Conservation (phyloP, 305 asterid genomes). For the Fraxinus sp. region DNA sequence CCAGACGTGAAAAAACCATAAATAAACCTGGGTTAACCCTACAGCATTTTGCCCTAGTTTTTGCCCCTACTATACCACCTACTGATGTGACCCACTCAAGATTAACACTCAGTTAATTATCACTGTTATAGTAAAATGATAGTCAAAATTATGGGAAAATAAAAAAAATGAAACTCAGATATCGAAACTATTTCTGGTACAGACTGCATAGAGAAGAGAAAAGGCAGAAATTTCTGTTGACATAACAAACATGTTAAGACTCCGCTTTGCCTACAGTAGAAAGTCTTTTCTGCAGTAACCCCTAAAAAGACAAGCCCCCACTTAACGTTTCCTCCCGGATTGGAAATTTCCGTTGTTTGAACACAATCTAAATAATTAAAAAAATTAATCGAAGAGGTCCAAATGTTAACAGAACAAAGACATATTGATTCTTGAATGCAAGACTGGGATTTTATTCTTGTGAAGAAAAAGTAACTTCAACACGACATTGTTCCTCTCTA, state of each 20-base stretch:
- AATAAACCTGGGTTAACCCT: slow-evolving; percentile 36
- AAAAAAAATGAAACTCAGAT: slow-evolving; percentile 31
- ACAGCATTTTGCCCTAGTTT: slow-evolving; percentile 32
- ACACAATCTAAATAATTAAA: neutral
- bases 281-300: slow-evolving; percentile 26
- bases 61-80: slow-evolving; percentile 49
- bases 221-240: slow-evolving; percentile 10
- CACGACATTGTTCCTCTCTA: neutral
- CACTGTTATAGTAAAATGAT: slow-evolving; percentile 18
- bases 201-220: neutral
- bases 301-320: slow-evolving; percentile 43
- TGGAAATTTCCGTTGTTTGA: neutral
- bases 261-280: slow-evolving; percentile 36
- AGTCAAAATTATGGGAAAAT: slow-evolving; percentile 19
- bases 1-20: slow-evolving; percentile 39
- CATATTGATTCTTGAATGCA: neutral
- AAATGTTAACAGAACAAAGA: neutral
- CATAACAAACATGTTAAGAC: slow-evolving; percentile 16
- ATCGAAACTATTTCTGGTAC: slow-evolving; percentile 34
- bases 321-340: slow-evolving; percentile 10
- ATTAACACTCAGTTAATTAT: slow-evolving; percentile 48
- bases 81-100: slow-evolving; percentile 82
- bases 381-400: neutral
- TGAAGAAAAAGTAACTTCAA: neutral
- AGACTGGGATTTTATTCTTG: neutral